Evolutionary conservation across 441 rosid species (phyloP), one percentile per base, ranked within the genome.

Genomic region (Populus hybrid): DNA sequence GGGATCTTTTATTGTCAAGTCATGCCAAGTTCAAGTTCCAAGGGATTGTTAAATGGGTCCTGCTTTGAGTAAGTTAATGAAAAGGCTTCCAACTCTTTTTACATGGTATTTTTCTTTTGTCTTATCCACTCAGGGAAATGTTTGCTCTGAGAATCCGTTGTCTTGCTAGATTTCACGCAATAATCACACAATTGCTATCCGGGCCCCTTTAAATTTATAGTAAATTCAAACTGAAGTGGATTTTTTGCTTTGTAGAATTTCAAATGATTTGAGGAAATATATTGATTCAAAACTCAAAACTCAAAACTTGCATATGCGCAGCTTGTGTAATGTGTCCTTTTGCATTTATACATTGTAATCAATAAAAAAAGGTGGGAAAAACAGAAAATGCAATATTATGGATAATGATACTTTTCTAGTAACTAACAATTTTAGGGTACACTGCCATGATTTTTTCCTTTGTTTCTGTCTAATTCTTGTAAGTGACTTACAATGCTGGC

Each of bases 1-100:
- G 98, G 97, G 61, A 84, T 97, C 86, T 94, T 94, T 79, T 93
- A 92, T 83, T 84, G 90, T 76, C 90, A 86, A 86, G 86, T 94
- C 69, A 85, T 87, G 16, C 88, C 97, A 63, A 82, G 83, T 81
- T 82, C 84, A 83, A 87, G 72, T 78, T 83, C 83, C n/a, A 88
- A n/a, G n/a, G n/a, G n/a, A n/a, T n/a, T n/a, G n/a, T n/a, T n/a
- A n/a, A n/a, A n/a, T n/a, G n/a, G n/a, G n/a, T n/a, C n/a, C n/a
- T n/a, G n/a, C n/a, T n/a, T n/a, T n/a, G 91, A 85, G 99, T 95
- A 88, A 90, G 98, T 90, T 65, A 42, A 36, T 4, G 6, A 8
- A 53, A 56, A 64, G 16, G 63, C 31, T 72, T 33, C 53, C 24
- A 50, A 50, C 28, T 7, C 11, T 23, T 38, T 16, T 33, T 11